Conservation (phyloP, 192 early-diverging fungal species). For the Coemansia sp. region DNA sequence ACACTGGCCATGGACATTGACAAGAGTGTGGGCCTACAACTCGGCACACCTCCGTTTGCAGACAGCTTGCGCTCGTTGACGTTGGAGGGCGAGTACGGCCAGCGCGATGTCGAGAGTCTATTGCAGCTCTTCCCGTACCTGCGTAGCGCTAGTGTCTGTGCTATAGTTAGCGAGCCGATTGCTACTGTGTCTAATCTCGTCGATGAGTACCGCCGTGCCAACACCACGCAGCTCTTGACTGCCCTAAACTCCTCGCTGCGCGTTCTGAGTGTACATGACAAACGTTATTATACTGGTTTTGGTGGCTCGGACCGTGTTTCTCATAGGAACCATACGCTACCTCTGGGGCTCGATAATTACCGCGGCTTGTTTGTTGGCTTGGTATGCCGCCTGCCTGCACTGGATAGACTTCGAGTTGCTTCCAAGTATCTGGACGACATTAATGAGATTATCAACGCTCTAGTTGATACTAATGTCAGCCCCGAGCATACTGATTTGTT, state of each 20-base stretch:
- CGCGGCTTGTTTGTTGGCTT: not conserved
- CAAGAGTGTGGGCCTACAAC: not conserved
- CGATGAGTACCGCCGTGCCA: not conserved
- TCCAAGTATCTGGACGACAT: not conserved
- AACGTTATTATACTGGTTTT: not conserved
- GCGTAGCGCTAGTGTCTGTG: not conserved
- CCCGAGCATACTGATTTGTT: not conserved
- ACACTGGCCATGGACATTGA: conserved; percentile 1
- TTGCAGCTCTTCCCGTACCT: conserved; percentile 2
- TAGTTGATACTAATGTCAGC: not conserved
- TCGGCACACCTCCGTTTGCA: not conserved
- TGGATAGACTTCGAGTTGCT: not conserved
- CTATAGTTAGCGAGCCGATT: not conserved
- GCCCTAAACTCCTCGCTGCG: not conserved
- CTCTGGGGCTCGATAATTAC: not conserved
- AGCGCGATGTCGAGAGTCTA: not conserved
- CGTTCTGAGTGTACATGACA: not conserved
- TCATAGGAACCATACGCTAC: not conserved
- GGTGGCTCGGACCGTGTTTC: not conserved
- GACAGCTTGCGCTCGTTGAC: not conserved
- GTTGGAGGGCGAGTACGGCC: not conserved
- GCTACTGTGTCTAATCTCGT: not conserved
- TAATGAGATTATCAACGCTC: not conserved
- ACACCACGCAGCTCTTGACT: not conserved
- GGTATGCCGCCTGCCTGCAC: not conserved